phyloP scores from a whole-genome alignment of 148 eudicot genomes.

The Polygonum maritimum region DNA sequence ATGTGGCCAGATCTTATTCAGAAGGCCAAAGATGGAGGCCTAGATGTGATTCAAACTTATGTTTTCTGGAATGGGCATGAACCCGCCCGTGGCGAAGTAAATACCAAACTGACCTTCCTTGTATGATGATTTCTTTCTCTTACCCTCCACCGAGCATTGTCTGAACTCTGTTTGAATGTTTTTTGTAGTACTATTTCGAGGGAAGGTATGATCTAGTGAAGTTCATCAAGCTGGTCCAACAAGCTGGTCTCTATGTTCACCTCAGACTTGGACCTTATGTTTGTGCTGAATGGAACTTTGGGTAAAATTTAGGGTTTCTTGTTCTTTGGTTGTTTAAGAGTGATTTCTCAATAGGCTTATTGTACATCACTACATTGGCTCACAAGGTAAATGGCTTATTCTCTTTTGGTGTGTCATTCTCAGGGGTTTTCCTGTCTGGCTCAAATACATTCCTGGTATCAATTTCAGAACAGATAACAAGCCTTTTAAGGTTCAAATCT shows the following conservation, averaged over 20 bases:
- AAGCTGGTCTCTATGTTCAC: conserved; percentile 80
- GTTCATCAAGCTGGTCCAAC: conserved; percentile 65
- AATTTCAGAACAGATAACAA: conserved; percentile 79
- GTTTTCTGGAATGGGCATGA: conserved; percentile 99
- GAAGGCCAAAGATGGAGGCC: conserved; percentile 86
- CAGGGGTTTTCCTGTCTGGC: conserved; percentile 96
- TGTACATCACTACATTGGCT: neutral
- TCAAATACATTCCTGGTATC: conserved; percentile 82
- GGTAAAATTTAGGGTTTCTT: conserved; percentile 32
- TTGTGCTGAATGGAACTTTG: conserved; percentile 98
- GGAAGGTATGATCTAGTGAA: conserved; percentile 84
- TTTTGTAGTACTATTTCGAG: conserved; percentile 66
- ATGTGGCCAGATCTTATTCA: conserved; percentile 98
- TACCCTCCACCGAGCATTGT: neutral
- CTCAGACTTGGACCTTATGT: conserved; percentile 92
- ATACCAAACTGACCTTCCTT: neutral
- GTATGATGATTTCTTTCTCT: neutral
- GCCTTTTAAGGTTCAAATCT: conserved; percentile 69
- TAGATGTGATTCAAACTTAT: conserved; percentile 88
- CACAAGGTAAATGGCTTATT: neutral
- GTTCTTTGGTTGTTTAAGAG: neutral
- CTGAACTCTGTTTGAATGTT: conserved; percentile 6
- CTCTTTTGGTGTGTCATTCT: conserved; percentile 8
- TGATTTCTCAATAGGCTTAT: neutral
- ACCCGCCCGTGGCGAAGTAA: conserved; percentile 76